Evolutionary conservation across 306 rosid genomes (phyloP), one percentile per base, ranked within the genome.

Genomic region (Abrus precatorius): DNA sequence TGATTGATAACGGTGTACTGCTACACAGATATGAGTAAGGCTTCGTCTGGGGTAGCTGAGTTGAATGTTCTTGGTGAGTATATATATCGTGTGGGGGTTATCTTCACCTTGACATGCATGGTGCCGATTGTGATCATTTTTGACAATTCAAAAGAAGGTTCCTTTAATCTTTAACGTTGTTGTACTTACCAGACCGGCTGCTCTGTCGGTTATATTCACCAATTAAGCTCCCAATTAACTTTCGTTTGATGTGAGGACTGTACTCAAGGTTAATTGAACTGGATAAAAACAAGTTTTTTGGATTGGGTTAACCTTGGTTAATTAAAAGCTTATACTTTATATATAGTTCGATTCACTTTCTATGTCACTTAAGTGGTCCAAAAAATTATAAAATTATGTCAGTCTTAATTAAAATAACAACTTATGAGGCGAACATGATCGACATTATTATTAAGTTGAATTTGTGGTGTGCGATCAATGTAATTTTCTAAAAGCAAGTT

Each of bases 131-230:
- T 68, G 36, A 69, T 20, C 20, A 20, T 30, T 44, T 52, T 13
- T 29, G 69, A 74, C 68, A 74, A 32, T 30, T 74, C 60, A 79
- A 79, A 61, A 11, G 10, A n/a, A 69, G 76, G n/a, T 56, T 79
- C 61, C 62, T 57, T 43, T 45, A 30, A n/a, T 7, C 44, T 70
- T 33, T 32, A 70, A 32, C 43, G 6, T 68, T 49, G 5, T 29
- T 69, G 57, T 47, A 20, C 44, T 14, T 9, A 10, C 41, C 10
- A 20, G 69, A 13, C 28, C 20, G 41, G 57, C 30, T 6, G 11
- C 1, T 45, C 10, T 69, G 59, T 30, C 59, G 43, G 12, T 29
- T 52, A 6, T 7, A 28, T 6, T 47, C n/a, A 69, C 5, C 2
- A 45, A 38, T 63, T 63, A 33, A 62, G 10, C 47, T 63, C 44